Base-by-base conservation (phyloP, 2,329 filamentous ascomycete species). In the Ilyonectria sp. region DNA sequence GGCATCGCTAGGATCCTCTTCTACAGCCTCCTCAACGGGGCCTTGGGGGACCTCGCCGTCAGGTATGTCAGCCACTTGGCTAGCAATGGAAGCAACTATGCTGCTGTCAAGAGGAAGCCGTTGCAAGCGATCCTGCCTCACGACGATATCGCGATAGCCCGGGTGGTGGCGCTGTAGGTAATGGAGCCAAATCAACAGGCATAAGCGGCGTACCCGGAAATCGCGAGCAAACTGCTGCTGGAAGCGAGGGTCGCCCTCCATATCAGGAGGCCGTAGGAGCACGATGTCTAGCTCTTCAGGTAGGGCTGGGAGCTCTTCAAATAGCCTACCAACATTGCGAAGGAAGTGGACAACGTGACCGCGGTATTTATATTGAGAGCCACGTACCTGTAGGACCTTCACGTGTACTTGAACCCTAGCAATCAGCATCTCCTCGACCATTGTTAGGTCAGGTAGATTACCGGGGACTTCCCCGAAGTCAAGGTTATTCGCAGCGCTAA, bases 41-140 rank as follows among this genome's bases (percentile, higher is more conserved):
- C 35, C 35, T 17, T 40, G 35, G 35, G 35, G 35, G 35, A 40
- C 35, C 52, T 55, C 31, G 52, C 52, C 31, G 52, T 55, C 31
- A 55, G 52, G 52, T 40, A 55, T 55, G 52, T 55, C 52, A 40
- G 52, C 52, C 52, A 55, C 52, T 55, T 55, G 31, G 52, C 52
- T 8, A n/a, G 52, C 35, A 3, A 40, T 17, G 11, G 35, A 40
- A 40, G 35, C 35, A 40, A 40, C 35, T 40, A 40, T 40, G 35
- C 35, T 40, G 11, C 11, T 4, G 11, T 55, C 19, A 40, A 55
- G 52, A 55, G 52, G 52, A 55, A 55, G 52, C 52, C 31, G 52
- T 37, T 55, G 31, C 52, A 55, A 17, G 52, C 31, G 52, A 55
- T 55, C 52, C 52, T 54, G 52, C 15, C 52, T 54, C 29, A 33